Base-by-base conservation (phyloP, 176 grass and related monocot species). In the Oryza punctata region DNA sequence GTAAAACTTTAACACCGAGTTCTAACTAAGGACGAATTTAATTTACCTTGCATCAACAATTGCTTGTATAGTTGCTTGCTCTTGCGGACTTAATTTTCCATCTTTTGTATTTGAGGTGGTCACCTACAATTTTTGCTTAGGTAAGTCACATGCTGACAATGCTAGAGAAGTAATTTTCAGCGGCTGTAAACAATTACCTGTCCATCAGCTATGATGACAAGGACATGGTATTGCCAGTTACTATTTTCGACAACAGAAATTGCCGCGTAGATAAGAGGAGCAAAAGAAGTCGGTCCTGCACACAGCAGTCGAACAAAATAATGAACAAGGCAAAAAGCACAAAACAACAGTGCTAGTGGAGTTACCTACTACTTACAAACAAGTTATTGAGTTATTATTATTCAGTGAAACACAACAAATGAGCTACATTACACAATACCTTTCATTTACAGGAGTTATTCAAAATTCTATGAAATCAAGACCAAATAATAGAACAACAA, bases 161-260 rank as follows among this genome's bases (percentile, higher is more conserved):
- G 54, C 10, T 27, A 81, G 18, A 24, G 3, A 72, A 85, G 10
- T 70, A 84, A 87, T 61, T 67, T 49, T 6, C 59, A 87, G n/a
- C n/a, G 84, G 52, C 63, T 67, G 76, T 49, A 63, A 65, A 81
- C 60, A 47, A 15, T 68, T 84, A 98, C 96, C 88, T 98, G 93
- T 61, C 93, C 96, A 86, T 98, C 93, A 71, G 95, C 95, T 86
- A 97, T 91, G 83, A 97, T 97, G 73, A 97, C 92, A 16, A 97
- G 95, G 65, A 94, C 92, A 89, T 94, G 95, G 82, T 94, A 94
- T n/a, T 97, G 95, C 78, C 81, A 91, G 59, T 94, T 94, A 89
- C 85, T 93, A 46, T 41, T 94, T 91, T 94, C 79, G 37, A 97
- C 95, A 61, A 91, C 81, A 72, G 90, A 90, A 83, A 97, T 93